A percentile compares a stretch with the other conserved stretches of the same genome.
These are phyloP conservation scores for Globisporangium radiosum DNA, from an alignment of 352 stramenopile species.

Conservation along the genomic window DNA sequence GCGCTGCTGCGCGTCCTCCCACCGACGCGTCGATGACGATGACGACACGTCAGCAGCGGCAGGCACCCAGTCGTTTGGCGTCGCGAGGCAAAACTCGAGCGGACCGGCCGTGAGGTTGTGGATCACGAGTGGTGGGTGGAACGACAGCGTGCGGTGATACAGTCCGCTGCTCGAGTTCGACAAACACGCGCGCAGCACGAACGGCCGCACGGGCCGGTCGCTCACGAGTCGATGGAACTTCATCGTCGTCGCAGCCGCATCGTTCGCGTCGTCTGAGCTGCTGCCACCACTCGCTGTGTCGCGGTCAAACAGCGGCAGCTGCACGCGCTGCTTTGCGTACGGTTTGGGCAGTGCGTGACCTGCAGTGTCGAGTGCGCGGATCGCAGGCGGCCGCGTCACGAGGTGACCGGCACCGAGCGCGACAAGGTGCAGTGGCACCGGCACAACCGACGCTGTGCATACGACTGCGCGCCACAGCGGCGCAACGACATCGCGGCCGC, in stretches of 20 bases:
- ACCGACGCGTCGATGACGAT: constrained; percentile 31
- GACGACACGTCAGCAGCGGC: neutral
- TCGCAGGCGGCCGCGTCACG: constrained; percentile 64
- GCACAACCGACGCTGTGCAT: constrained; percentile 47
- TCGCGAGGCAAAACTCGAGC: constrained; percentile 69
- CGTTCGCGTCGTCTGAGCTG: constrained; percentile 22
- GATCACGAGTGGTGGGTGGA: constrained; percentile 71
- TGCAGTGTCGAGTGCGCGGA: constrained; percentile 23
- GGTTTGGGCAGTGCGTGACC: constrained; percentile 35
- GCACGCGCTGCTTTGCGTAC: constrained; percentile 71
- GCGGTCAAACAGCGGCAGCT: constrained; percentile 64
- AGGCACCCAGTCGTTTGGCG: constrained; percentile 65
- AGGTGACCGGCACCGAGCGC: constrained; percentile 65
- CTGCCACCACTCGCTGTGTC: constrained; percentile 1
- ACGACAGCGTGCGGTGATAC: constrained; percentile 71
- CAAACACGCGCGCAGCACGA: constrained; percentile 69
- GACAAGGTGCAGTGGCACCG: constrained; percentile 68
- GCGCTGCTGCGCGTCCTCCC: constrained; percentile 72
- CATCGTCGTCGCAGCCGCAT: constrained; percentile 35
- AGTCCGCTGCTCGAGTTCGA: constrained; percentile 45
- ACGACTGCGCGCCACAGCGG: constrained; percentile 68
- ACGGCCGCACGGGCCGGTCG: constrained; percentile 70
- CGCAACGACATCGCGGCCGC: constrained; percentile 15
- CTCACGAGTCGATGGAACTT: constrained; percentile 77
- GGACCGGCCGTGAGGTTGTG: constrained; percentile 70